Conservation (phyloP, 495 filamentous ascomycete species). For the Podospora sp. region DNA sequence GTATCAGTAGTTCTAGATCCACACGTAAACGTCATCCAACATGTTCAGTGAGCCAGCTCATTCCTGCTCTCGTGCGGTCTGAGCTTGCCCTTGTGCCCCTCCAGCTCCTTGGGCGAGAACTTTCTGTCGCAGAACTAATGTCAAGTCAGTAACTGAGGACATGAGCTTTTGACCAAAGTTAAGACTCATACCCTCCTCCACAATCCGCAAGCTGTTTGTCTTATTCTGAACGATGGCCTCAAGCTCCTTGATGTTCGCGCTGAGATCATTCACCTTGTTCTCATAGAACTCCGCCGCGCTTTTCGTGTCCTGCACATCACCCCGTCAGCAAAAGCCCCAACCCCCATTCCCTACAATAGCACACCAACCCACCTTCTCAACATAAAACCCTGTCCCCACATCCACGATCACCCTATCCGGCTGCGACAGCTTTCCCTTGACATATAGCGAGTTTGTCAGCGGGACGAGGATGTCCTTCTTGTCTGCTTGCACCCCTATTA, state of each 20-base stretch:
- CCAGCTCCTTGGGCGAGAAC: constrained; percentile 39
- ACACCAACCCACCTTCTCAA: constrained; percentile 75
- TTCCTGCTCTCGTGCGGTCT: constrained; percentile 20
- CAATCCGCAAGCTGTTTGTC: constrained; percentile 76
- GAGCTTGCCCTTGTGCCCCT: constrained; percentile 17
- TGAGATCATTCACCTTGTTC: constrained; percentile 78
- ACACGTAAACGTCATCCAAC: not conserved
- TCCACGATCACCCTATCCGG: constrained; percentile 86
- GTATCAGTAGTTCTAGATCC: not conserved
- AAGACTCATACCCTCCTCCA: constrained; percentile 75
- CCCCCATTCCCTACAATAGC: not conserved
- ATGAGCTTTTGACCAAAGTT: not conserved
- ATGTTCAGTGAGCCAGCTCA: not conserved
- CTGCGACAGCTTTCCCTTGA: constrained; percentile 77
- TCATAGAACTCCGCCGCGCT: constrained; percentile 86
- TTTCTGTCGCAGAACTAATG: constrained; percentile 61
- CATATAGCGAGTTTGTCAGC: constrained; percentile 89
- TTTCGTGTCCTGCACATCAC: constrained; percentile 54
- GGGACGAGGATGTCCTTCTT: constrained; percentile 80
- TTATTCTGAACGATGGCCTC: constrained; percentile 87
- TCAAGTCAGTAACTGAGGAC: not conserved
- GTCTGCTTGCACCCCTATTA: constrained; percentile 24
- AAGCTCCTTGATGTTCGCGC: constrained; percentile 76
- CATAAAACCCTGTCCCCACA: constrained; percentile 94
- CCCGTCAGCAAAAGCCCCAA: not conserved